Percentiles rank a stretch among this genome's conserved stretches.
Conservation (phyloP, 306 rosid species). For the Sindora glabra region DNA sequence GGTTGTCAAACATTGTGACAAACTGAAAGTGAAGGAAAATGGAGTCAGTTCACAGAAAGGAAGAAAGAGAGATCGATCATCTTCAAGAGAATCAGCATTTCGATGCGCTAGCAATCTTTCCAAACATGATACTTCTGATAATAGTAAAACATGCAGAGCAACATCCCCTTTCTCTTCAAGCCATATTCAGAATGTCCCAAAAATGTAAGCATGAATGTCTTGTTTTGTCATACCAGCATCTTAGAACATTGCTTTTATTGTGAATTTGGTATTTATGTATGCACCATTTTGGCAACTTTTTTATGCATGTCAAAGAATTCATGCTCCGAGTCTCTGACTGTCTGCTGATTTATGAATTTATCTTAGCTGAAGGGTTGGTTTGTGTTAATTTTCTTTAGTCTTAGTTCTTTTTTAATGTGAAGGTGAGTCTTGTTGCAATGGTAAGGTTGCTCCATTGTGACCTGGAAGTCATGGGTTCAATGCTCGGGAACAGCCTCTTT, state of each 20-base stretch:
- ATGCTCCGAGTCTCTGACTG: neutral
- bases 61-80: constrained; percentile 30
- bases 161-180: constrained; percentile 15
- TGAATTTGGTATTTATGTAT: neutral
- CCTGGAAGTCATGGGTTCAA: no score
- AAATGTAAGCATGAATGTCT: constrained; percentile 29
- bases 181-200: constrained; percentile 12
- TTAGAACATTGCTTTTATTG: neutral
- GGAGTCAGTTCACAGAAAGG: constrained; percentile 20
- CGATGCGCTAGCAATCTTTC: constrained; percentile 24
- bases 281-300: neutral
- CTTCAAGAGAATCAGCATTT: constrained; percentile 29
- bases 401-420: neutral
- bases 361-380: no score
- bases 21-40: constrained; percentile 20
- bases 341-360: neutral
- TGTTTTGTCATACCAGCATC: constrained; percentile 1
- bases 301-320: neutral
- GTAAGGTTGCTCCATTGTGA: no score
- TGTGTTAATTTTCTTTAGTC: neutral
- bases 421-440: neutral
- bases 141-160: constrained; percentile 27
- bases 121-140: constrained; percentile 15
- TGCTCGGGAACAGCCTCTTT: no score
- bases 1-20: constrained; percentile 30